Evolutionary conservation across 805 yeast species (phyloP), one percentile per base, ranked within the genome.

Genomic region (Blastobotrys robertii): DNA sequence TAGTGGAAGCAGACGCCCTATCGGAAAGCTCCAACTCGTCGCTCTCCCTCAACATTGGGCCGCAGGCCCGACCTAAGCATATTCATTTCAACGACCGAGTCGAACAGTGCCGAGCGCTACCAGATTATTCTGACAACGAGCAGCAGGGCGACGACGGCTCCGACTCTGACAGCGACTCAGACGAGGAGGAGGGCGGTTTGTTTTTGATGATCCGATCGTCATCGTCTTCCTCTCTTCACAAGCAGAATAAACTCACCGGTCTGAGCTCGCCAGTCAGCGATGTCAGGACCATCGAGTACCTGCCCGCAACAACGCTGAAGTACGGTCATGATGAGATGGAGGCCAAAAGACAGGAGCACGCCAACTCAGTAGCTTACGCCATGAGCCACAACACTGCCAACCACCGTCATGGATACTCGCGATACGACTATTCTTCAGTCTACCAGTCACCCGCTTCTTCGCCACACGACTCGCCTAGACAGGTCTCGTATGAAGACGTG

Each of bases 21-120:
- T 33, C 45, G 28, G 25, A 19, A 19, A 19, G 12, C 32, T 22
- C 12, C 12, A 13, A 12, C 14, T 31, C 41, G 25, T n/a, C 39
- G 13, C 29, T 41, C 34, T 15, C 48, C 1, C 16, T 30, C 2
- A n/a, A 13, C 14, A 10, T 30, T 11, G 29, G 33, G 5, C 15
- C 31, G 25, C 25, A 19, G 25, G 25, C 25, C 25, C 25, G 25
- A 19, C 25, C 25, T 6, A 19, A 19, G 25, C 94, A 76, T 53
- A 88, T 92, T 48, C 97, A 88, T 63, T 92, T 92, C 65, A 92
- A 82, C 60, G 94, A 86, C 58, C 77, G 87, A 42, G 99, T 92
- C 29, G 88, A 86, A 60, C 99, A 92, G 62, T 92, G 98, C 62
- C 79, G 84, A 48, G 88, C 95, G 0, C 59, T 88, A 8, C 30